Conservation (phyloP, 768 basidiomycete species). For the Trametes punicea region DNA sequence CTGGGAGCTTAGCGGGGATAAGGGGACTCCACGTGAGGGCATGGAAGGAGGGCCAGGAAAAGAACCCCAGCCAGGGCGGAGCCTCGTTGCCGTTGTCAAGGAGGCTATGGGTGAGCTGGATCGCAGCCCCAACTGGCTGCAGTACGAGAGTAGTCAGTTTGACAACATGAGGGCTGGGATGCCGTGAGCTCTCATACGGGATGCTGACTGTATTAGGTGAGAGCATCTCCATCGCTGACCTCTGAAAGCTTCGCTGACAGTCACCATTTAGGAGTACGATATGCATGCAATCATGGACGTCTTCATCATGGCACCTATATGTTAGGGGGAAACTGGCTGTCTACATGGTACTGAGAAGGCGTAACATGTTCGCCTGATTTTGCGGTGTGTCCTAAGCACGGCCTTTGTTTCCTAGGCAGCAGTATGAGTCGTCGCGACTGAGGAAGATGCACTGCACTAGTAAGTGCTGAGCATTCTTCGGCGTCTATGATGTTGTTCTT, state of each 20-base stretch:
- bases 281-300: conserved; percentile 2
- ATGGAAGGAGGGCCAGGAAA: conserved; percentile 78
- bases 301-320: too few species aligned
- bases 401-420: too few species aligned
- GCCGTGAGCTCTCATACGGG: conserved; percentile 25
- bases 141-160: conserved; percentile 72
- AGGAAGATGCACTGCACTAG: too few species aligned
- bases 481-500: conserved; percentile 13
- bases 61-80: conserved; percentile 63
- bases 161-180: conserved; percentile 78
- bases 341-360: not conserved
- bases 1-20: conserved; percentile 91
- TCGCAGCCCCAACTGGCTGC: conserved; percentile 73
- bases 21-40: conserved; percentile 58
- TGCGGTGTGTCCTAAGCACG: too few species aligned
- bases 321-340: not conserved
- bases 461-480: too few species aligned
- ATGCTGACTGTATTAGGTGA: conserved; percentile 3
- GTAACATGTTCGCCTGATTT: too few species aligned
- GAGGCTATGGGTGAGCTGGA: conserved; percentile 77
- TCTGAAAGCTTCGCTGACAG: conserved; percentile 1
- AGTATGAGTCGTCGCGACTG: too few species aligned
- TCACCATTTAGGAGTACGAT: not conserved
- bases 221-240: not conserved
- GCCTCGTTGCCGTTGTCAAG: conserved; percentile 72